phyloP scores from a whole-genome alignment of 2,329 filamentous ascomycete genomes.

The Ophiostoma populinum region DNA sequence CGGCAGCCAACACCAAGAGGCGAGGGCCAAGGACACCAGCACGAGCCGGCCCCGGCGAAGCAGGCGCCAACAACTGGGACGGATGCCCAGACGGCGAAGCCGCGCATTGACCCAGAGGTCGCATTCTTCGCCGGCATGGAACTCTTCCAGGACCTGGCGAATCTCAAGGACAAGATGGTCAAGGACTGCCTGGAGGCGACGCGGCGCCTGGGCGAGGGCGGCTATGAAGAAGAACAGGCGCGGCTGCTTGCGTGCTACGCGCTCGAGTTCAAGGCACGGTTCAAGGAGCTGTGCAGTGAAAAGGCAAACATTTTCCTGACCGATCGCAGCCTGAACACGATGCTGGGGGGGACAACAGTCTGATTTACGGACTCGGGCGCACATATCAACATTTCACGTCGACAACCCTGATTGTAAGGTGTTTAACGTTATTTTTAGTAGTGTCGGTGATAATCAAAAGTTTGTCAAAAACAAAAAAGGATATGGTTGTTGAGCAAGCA shows the following conservation, averaged over 20 bases:
- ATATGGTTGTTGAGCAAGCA: no score
- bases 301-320: background rate
- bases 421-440: no score
- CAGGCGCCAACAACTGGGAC: no score
- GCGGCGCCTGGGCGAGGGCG: background rate
- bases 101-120: background rate
- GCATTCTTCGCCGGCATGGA: constrained; percentile 4
- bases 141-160: constrained; percentile 3
- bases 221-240: constrained; percentile 5
- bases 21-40: background rate
- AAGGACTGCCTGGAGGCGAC: constrained; percentile 7
- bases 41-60: no score
- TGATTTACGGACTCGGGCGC: no score
- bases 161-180: constrained; percentile 5
- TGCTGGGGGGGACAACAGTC: no score
- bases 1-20: background rate
- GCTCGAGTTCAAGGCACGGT: constrained; percentile 3
- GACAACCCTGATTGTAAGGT: no score
- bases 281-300: background rate
- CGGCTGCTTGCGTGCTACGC: constrained; percentile 8
- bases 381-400: no score
- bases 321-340: background rate
- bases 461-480: no score
- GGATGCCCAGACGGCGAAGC: constrained; percentile 6
- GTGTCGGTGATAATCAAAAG: no score